phyloP scores from a whole-genome alignment of 306 rosid species.

The Abrus pulchellus region DNA sequence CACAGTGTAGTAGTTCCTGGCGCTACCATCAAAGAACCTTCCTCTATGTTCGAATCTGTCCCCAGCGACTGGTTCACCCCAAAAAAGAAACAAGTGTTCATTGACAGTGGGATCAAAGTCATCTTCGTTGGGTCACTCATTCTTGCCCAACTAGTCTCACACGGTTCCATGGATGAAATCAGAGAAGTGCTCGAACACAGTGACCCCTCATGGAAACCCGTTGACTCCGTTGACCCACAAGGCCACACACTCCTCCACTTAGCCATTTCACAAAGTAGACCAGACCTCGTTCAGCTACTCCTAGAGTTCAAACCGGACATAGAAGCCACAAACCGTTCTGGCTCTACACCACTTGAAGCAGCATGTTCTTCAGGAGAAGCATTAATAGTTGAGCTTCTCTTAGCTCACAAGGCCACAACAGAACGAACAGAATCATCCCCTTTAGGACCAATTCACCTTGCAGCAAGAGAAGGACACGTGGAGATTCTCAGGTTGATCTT shows the following conservation, averaged over 20 bases:
- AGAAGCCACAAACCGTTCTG: conserved; percentile 53
- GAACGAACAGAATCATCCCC: conserved; percentile 60
- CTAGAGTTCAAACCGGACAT: conserved; percentile 73
- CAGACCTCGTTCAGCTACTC: conserved; percentile 77
- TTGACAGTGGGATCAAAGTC: conserved; percentile 74
- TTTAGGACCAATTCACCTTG: conserved; percentile 68
- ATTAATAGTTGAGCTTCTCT: conserved; percentile 72
- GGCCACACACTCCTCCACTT: conserved; percentile 70
- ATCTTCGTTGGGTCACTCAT: conserved; percentile 70
- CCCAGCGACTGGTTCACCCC: conserved; percentile 82
- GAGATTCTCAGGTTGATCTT: conserved; percentile 72
- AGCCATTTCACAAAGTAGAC: conserved; percentile 62
- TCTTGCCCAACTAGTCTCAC: conserved; percentile 58
- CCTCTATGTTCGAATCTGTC: conserved; percentile 66
- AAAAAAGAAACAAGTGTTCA: conserved; percentile 79
- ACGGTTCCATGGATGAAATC: conserved; percentile 75
- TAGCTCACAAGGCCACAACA: conserved; percentile 66
- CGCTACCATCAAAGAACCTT: conserved; percentile 67
- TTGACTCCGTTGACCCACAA: conserved; percentile 60
- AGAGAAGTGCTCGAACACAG: conserved; percentile 74
- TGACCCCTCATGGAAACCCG: conserved; percentile 64
- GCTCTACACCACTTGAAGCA: conserved; percentile 62
- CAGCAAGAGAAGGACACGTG: conserved; percentile 63
- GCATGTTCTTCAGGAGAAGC: conserved; percentile 65
- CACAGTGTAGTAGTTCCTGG: conserved; percentile 92